Percentiles rank a stretch among this genome's conserved stretches.
These are phyloP conservation scores for Pyrenophora tritici-repentis DNA, from an alignment of 2,329 filamentous ascomycete species.

Conservation along the genomic window DNA sequence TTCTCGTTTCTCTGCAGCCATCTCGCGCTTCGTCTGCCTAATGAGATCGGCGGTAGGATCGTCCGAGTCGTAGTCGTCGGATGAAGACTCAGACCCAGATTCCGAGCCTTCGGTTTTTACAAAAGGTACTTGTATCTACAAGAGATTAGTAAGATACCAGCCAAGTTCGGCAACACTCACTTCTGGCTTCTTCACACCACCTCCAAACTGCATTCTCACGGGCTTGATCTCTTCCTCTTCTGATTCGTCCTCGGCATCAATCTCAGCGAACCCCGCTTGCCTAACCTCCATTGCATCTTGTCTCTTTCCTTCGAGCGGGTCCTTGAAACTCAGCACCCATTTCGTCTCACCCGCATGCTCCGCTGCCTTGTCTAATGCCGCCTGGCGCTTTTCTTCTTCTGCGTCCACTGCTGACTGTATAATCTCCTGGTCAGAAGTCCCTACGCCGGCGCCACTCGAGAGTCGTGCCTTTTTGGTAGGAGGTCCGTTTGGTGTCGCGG, in stretches of 20 bases:
- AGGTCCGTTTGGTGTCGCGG: constrained; percentile 58
- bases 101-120: constrained; percentile 32
- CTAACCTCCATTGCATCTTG: constrained; percentile 58
- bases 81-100: constrained; percentile 34
- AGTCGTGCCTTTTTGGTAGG: constrained; percentile 68
- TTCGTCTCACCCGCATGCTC: constrained; percentile 70
- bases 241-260: constrained; percentile 51
- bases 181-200: constrained; percentile 48
- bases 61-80: constrained; percentile 51
- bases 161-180: not conserved
- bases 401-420: constrained; percentile 68
- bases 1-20: constrained; percentile 49
- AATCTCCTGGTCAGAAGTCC: constrained; percentile 58
- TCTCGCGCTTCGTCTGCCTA: constrained; percentile 52
- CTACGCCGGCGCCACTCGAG: constrained; percentile 47
- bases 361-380: constrained; percentile 63
- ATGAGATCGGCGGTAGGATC: constrained; percentile 52
- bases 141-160: constrained; percentile 14
- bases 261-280: constrained; percentile 62
- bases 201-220: constrained; percentile 57
- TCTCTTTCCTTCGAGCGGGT: constrained; percentile 48
- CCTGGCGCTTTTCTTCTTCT: constrained; percentile 68
- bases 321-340: constrained; percentile 70
- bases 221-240: constrained; percentile 40
- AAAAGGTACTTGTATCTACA: constrained; percentile 27